A percentile compares a stretch with the other conserved stretches of the same genome.
Conservation (phyloP, 257 asterid genomes). For the Primulina tabacum region DNA sequence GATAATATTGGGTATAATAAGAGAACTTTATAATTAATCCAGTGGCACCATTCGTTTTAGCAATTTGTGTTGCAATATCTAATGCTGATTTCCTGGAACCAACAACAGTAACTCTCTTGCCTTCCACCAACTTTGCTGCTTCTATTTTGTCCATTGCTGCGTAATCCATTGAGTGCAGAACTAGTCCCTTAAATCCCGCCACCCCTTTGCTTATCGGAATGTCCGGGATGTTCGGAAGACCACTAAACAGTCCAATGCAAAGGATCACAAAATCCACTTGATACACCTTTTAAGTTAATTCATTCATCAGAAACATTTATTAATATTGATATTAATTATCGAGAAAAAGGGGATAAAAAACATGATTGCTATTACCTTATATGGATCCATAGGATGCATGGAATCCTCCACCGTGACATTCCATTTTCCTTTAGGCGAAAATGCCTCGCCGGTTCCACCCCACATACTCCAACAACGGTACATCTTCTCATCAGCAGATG, state of each 20-base stretch:
- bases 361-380: constrained; percentile 19
- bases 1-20: too few species aligned
- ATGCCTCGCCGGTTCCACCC: constrained; percentile 48
- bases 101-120: constrained; percentile 54
- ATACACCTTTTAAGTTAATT: constrained; percentile 32
- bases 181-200: constrained; percentile 39
- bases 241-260: constrained; percentile 62
- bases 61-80: constrained; percentile 53
- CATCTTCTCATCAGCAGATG: constrained; percentile 17
- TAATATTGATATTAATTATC: too few species aligned
- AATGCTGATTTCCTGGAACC: constrained; percentile 70
- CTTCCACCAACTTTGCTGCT: constrained; percentile 36
- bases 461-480: constrained; percentile 30
- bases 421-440: constrained; percentile 46
- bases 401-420: constrained; percentile 39
- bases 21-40: too few species aligned
- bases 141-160: constrained; percentile 44
- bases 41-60: constrained; percentile 31
- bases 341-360: too few species aligned
- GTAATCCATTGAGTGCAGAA: constrained; percentile 62
- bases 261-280: constrained; percentile 54
- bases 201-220: constrained; percentile 32
- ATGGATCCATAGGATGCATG: constrained; percentile 27
- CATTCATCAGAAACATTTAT: neutral
- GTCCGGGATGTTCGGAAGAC: constrained; percentile 45